A percentile compares a stretch with the other conserved stretches of the same genome.
phyloP scores from a whole-genome alignment of 2,329 filamentous ascomycete species.

The Cladosporium oxysporum region DNA sequence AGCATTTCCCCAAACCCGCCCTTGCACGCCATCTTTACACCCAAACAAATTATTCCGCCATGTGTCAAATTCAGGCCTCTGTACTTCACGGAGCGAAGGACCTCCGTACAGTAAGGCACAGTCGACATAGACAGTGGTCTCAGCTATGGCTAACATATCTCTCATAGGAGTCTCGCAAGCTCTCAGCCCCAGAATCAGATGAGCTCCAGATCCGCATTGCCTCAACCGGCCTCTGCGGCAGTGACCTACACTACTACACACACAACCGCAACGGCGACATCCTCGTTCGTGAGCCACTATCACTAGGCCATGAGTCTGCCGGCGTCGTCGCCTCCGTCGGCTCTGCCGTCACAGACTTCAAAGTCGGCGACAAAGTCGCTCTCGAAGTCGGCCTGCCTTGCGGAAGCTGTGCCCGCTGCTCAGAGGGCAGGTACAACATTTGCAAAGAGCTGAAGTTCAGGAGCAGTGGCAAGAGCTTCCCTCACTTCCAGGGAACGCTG shows the following conservation, averaged over 20 bases:
- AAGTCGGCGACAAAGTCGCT: conserved; percentile 80
- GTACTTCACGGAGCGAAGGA: conserved; percentile 64
- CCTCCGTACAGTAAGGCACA: conserved; percentile 55
- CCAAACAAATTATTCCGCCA: not conserved
- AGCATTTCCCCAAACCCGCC: not conserved
- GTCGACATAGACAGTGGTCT: not conserved
- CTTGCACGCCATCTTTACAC: not conserved
- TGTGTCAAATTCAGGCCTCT: conserved; percentile 47
- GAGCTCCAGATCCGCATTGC: conserved; percentile 67
- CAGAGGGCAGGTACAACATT: conserved; percentile 62
- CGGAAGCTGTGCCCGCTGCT: conserved; percentile 59
- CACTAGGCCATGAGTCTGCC: conserved; percentile 75
- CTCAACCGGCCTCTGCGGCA: conserved; percentile 70
- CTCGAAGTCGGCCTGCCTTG: conserved; percentile 90
- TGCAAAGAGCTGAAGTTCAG: conserved; percentile 61
- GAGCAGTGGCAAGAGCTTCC: conserved; percentile 61
- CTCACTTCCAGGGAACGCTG: conserved; percentile 65
- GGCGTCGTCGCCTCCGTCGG: conserved; percentile 76
- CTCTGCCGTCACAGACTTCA: conserved; percentile 51
- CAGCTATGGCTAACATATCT: not conserved
- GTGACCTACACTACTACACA: conserved; percentile 80
- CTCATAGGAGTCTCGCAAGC: conserved; percentile 54
- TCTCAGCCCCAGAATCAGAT: conserved; percentile 48
- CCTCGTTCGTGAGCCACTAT: conserved; percentile 77
- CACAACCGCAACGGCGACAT: conserved; percentile 88